Conservation (phyloP, 192 early-diverging fungal genomes). For the Lobosporangium transversale region DNA sequence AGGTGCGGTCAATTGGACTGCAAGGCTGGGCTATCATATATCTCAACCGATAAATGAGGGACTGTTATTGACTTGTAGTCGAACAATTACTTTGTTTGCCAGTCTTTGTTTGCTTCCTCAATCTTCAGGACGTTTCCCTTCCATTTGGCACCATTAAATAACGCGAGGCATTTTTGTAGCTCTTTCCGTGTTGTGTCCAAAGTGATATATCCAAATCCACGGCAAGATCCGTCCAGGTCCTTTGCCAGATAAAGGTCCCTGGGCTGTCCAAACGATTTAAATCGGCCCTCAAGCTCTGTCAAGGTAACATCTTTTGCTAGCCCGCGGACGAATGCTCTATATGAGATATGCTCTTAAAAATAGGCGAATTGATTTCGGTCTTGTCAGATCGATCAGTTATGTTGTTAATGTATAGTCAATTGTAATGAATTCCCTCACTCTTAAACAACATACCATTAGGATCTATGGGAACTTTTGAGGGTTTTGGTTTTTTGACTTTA, state of each 20-base stretch:
- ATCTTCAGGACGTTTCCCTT: conserved; percentile 81
- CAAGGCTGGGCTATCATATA: no score
- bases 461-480: conserved; percentile 35
- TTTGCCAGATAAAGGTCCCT: conserved; percentile 61
- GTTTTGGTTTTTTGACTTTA: conserved; percentile 47
- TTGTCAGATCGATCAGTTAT: no score
- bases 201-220: conserved; percentile 81
- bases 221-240: conserved; percentile 57
- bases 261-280: conserved; percentile 77
- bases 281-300: conserved; percentile 69
- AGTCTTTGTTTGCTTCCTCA: conserved; percentile 84
- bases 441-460: conserved; percentile 43
- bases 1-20: no score
- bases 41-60: no score
- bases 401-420: no score
- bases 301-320: conserved; percentile 66
- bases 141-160: conserved; percentile 86
- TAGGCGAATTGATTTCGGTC: no score
- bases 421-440: no score
- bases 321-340: conserved; percentile 84
- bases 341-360: conserved; percentile 38
- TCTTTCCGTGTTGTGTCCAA: conserved; percentile 72
- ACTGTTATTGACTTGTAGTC: neutral
- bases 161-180: conserved; percentile 73
- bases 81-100: conserved; percentile 56